Evolutionary conservation across 2,329 filamentous ascomycete species (phyloP).

Genomic region (Sarocladium brachiariae): DNA sequence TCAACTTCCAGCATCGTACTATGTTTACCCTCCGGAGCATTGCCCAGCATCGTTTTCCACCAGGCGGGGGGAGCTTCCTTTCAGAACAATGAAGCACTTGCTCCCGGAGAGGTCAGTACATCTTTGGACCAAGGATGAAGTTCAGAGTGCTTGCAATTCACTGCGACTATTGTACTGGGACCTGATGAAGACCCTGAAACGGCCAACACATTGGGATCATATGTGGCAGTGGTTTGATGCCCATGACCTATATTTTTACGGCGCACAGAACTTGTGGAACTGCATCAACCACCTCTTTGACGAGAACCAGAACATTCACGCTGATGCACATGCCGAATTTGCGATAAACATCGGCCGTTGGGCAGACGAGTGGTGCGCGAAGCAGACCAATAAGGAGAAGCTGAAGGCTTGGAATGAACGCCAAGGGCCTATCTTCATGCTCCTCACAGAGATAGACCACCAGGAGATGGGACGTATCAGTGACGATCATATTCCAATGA

Average conservation of each 20-base stretch:
- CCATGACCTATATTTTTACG: constrained; percentile 38
- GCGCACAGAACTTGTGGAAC: constrained; percentile 42
- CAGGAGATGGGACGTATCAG: constrained; percentile 21
- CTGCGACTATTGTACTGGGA: constrained; percentile 29
- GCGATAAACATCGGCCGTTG: constrained; percentile 27
- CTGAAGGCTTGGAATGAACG: constrained; percentile 23
- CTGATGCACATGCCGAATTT: constrained; percentile 15
- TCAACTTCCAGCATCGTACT: constrained; percentile 30
- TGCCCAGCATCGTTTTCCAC: constrained; percentile 35
- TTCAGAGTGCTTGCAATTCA: constrained; percentile 32
- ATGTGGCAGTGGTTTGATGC: constrained; percentile 43
- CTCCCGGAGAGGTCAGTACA: constrained; percentile 21
- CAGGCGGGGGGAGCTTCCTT: constrained; percentile 19
- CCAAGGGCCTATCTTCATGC: constrained; percentile 19
- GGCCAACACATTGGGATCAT: constrained; percentile 29
- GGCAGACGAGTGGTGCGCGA: constrained; percentile 29
- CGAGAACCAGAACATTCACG: constrained; percentile 29
- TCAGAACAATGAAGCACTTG: constrained; percentile 23
- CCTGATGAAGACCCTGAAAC: constrained; percentile 26
- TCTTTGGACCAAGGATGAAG: constrained; percentile 33
- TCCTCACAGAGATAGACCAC: constrained; percentile 23
- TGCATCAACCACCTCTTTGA: constrained; percentile 33
- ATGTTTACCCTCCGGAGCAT: constrained; percentile 23
- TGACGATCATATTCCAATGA: constrained; percentile 22
- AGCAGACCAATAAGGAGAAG: constrained; percentile 22